These are phyloP conservation scores for Pyricularia pennisetigena DNA, from an alignment of 2,329 filamentous ascomycete species.

Conservation along the genomic window DNA sequence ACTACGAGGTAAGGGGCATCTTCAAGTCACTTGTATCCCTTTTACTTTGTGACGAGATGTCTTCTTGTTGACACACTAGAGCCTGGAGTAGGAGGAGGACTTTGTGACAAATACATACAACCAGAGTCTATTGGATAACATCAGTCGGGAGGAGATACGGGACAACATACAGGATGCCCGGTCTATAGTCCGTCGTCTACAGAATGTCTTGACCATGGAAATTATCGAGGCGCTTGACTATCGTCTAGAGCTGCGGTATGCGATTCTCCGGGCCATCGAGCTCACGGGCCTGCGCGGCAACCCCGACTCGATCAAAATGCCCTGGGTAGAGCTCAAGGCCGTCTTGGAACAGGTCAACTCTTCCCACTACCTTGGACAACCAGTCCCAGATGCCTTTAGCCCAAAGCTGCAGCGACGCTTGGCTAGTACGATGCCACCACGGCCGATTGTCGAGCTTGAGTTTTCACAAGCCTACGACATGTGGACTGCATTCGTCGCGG, in stretches of 20 bases:
- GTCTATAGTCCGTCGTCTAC: slow-evolving; percentile 34
- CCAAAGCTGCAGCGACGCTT: slow-evolving; percentile 83
- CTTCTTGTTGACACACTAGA: not conserved
- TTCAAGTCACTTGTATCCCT: not conserved
- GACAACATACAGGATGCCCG: slow-evolving; percentile 43
- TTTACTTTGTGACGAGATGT: not conserved
- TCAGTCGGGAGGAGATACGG: slow-evolving; percentile 48
- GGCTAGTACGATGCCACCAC: slow-evolving; percentile 86
- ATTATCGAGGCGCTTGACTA: slow-evolving; percentile 46
- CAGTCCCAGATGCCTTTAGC: slow-evolving; percentile 74
- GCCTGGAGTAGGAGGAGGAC: slow-evolving; percentile 66
- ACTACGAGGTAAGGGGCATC: slow-evolving; percentile 61
- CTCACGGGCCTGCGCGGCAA: slow-evolving; percentile 33
- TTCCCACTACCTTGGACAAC: slow-evolving; percentile 51
- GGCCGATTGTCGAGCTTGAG: slow-evolving; percentile 72
- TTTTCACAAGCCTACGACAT: slow-evolving; percentile 63
- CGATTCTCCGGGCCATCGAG: slow-evolving; percentile 48
- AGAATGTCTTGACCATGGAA: slow-evolving; percentile 27
- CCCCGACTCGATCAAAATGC: slow-evolving; percentile 35
- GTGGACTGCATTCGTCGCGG: slow-evolving; percentile 60
- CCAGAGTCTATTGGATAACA: slow-evolving; percentile 59
- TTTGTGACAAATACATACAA: slow-evolving; percentile 91
- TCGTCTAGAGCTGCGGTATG: slow-evolving; percentile 57
- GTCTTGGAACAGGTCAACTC: slow-evolving; percentile 46
- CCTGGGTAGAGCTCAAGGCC: slow-evolving; percentile 40